Conservation (phyloP, 371 early-diverging fungal genomes). For the Catenaria anguillulae region DNA sequence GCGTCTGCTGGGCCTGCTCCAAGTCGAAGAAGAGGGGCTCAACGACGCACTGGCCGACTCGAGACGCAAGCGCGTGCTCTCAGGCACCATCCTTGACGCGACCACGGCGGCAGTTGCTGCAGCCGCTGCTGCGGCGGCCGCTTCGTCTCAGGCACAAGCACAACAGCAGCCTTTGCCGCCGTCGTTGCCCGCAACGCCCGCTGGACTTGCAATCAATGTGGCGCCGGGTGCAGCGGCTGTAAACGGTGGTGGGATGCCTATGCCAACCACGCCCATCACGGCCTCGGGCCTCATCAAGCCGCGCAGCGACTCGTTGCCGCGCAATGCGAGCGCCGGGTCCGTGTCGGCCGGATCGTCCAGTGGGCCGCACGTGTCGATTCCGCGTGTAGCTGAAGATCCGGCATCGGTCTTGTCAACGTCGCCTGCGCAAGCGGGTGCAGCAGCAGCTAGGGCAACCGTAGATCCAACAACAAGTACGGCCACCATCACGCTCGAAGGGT, state of each 20-base stretch:
- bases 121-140: not conserved
- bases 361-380: too few species aligned
- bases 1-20: conserved; percentile 58
- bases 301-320: conserved; percentile 2
- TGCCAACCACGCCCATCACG: not conserved
- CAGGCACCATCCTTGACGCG: conserved; percentile 20
- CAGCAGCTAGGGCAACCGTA: too few species aligned
- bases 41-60: not conserved
- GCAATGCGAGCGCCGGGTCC: not conserved
- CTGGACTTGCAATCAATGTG: too few species aligned
- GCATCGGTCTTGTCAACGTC: not conserved
- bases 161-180: not conserved
- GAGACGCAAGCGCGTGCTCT: not conserved
- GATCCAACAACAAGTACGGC: too few species aligned
- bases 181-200: not conserved
- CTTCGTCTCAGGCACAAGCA: not conserved
- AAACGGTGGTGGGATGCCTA: not conserved
- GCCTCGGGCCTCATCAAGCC: conserved; percentile 12
- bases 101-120: conserved; percentile 19
- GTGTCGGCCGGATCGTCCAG: not conserved
- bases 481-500: too few species aligned
- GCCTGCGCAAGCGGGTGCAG: too few species aligned
- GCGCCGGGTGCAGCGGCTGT: too few species aligned
- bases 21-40: conserved; percentile 37
- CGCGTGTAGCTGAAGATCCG: not conserved